These are phyloP conservation scores for Linnemannia zychae DNA, from an alignment of 192 early-diverging fungal genomes.

Conservation along the genomic window DNA sequence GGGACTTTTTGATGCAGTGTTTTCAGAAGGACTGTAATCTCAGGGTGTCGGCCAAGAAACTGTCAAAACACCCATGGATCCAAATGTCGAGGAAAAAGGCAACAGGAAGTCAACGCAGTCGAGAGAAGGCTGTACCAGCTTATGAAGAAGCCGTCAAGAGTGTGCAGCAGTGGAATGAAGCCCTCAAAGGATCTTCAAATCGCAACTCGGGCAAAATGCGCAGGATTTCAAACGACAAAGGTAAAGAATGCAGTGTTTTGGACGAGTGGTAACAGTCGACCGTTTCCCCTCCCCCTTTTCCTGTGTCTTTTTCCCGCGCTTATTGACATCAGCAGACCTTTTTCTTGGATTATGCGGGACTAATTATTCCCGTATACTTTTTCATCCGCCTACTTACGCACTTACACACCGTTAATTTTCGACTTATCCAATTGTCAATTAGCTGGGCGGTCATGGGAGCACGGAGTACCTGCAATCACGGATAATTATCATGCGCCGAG, in stretches of 20 bases:
- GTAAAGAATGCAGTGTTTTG: conserved; percentile 6
- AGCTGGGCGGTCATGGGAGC: conserved; percentile 23
- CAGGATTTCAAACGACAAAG: conserved; percentile 14
- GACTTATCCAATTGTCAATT: background rate
- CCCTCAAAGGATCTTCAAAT: conserved; percentile 40
- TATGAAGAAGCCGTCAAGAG: conserved; percentile 57
- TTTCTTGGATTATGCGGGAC: background rate
- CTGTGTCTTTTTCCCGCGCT: background rate
- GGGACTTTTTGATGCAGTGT: conserved; percentile 83
- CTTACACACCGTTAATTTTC: background rate
- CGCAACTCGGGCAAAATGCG: conserved; percentile 37
- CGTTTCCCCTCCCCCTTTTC: background rate
- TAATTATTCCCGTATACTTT: background rate
- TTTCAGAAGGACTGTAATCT: conserved; percentile 83
- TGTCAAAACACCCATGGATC: conserved; percentile 82
- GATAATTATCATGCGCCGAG: conserved; percentile 27
- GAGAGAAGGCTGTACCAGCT: conserved; percentile 40
- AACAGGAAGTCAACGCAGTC: conserved; percentile 37
- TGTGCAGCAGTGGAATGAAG: conserved; percentile 59
- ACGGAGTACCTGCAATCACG: conserved; percentile 23
- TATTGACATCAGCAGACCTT: background rate
- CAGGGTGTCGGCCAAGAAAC: conserved; percentile 73
- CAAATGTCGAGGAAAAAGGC: conserved; percentile 53
- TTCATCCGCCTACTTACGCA: background rate
- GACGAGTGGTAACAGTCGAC: background rate